These are phyloP conservation scores for Neoascochyta sp. DNA, from an alignment of 2,329 filamentous ascomycete genomes.

Conservation along the genomic window DNA sequence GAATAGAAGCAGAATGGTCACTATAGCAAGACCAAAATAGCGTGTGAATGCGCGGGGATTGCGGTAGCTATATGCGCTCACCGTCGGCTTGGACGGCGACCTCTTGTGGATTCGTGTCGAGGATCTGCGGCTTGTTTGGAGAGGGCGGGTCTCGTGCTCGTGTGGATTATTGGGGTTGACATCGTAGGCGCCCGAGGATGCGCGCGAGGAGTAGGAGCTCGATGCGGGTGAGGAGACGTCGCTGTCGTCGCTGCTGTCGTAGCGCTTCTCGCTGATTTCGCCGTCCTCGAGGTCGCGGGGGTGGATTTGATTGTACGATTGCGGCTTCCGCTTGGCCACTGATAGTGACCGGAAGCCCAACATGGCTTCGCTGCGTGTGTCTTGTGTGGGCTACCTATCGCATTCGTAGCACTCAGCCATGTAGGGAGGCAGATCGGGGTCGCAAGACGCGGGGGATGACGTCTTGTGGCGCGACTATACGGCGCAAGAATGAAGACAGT, in stretches of 20 bases:
- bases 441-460: too few relatives aligned
- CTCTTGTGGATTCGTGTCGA: constrained; percentile 12
- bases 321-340: constrained; percentile 38
- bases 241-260: constrained; percentile 32
- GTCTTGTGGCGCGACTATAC: too few relatives aligned
- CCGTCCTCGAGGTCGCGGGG: constrained; percentile 33
- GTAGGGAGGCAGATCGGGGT: too few relatives aligned
- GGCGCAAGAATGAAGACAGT: too few relatives aligned
- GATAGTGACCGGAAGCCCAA: constrained; percentile 37
- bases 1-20: constrained; percentile 68
- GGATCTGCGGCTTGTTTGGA: constrained; percentile 12
- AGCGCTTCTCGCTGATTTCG: constrained; percentile 41
- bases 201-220: constrained; percentile 54
- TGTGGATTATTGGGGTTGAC: constrained; percentile 26
- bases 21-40: constrained; percentile 71
- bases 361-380: constrained; percentile 17
- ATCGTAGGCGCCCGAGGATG: constrained; percentile 32
- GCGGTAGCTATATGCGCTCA: constrained; percentile 52
- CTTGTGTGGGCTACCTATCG: constrained; percentile 1
- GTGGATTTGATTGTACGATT: constrained; percentile 30
- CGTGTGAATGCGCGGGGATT: constrained; percentile 70
- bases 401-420: too few relatives aligned
- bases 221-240: constrained; percentile 41
- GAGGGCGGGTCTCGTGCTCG: constrained; percentile 17
- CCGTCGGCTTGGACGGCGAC: constrained; percentile 22